Evolutionary conservation across 768 basidiomycete genomes (phyloP), one percentile per base, ranked within the genome.

Genomic region (Boletus fagicola): DNA sequence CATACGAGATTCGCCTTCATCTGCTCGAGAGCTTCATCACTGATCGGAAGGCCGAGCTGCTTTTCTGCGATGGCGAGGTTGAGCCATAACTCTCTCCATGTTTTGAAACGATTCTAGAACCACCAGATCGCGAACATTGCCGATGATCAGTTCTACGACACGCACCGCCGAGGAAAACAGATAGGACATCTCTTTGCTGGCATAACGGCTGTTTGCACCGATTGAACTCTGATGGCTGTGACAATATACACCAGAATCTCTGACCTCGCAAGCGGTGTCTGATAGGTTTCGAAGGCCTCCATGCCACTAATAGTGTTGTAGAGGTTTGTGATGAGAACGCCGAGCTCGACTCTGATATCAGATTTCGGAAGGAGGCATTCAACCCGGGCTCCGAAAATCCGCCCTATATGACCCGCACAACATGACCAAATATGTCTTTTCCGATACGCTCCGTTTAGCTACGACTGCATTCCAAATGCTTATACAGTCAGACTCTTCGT

Each of bases 131-230:
- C 15, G 28, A 22, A 16, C 35, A 30, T 43, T 39, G 22, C 35
- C 5, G n/a, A n/a, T n/a, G n/a, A 26, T 24, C 22, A 30, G 2
- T 43, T 26, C 8, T 22, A 35, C 20, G 24, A 40, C 20, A 78
- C 87, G 58, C 67, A 94, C 96, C 50, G 87, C 86, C 38, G 90
- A 83, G n/a, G 96, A 98, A 78, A 98, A 99, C 45, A 99, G 81
- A 73, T 93, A 81, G 11, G 94, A 87, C 96, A 98, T 98, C 76
- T 98, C 95, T 73, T 94, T 95, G 80, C 92, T 96, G 20, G 97
- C 97, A 90, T 98, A 99, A 49, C 96, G 95, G 69, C 95, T 98
- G 65, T 31, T 28, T 56, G 52, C 44, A 53, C 20, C 22, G 28
- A 31, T 42, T 51, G 43, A 59, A 49, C 18, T 53, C 45, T 50